Conservation (phyloP, 768 basidiomycete species). For the Agaricus subrufescens region DNA sequence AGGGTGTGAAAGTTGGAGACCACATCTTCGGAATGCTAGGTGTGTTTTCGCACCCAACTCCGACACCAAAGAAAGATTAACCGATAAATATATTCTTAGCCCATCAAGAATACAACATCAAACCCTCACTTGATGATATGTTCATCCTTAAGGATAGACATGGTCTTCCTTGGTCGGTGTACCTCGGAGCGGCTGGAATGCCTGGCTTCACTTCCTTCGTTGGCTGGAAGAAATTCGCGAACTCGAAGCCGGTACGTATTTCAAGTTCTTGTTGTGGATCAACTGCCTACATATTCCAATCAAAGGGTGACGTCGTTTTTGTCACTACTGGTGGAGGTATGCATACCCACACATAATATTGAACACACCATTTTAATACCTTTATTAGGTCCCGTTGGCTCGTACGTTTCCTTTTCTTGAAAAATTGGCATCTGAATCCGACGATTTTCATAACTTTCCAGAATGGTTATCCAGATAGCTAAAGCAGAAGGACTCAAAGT, state of each 20-base stretch:
- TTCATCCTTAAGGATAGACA: slow-evolving; percentile 33
- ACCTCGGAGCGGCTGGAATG: slow-evolving; percentile 51
- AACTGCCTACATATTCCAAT: neutral
- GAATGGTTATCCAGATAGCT: slow-evolving; percentile 46
- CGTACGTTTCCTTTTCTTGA: slow-evolving; percentile 30
- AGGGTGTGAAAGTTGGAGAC: slow-evolving; percentile 28
- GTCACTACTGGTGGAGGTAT: slow-evolving; percentile 36
- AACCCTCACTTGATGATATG: slow-evolving; percentile 25
- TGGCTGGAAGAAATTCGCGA: slow-evolving; percentile 36
- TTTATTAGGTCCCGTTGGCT: slow-evolving; percentile 46
- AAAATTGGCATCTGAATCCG: neutral
- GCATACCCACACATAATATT: neutral
- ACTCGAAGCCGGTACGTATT: slow-evolving; percentile 28
- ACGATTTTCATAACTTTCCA: slow-evolving; percentile 9
- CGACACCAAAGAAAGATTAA: no score
- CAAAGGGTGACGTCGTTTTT: slow-evolving; percentile 36
- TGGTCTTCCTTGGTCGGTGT: slow-evolving; percentile 43
- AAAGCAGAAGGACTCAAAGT: slow-evolving; percentile 56
- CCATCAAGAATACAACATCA: slow-evolving; percentile 8
- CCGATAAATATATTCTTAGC: no score
- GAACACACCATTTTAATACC: neutral
- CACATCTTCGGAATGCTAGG: slow-evolving; percentile 33
- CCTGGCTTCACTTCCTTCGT: slow-evolving; percentile 38
- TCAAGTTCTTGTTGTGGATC: neutral
- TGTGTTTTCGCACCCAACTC: slow-evolving; percentile 2